These are phyloP conservation scores for Myxozyma mucilagina DNA, from an alignment of 805 yeast genomes.

Conservation along the genomic window DNA sequence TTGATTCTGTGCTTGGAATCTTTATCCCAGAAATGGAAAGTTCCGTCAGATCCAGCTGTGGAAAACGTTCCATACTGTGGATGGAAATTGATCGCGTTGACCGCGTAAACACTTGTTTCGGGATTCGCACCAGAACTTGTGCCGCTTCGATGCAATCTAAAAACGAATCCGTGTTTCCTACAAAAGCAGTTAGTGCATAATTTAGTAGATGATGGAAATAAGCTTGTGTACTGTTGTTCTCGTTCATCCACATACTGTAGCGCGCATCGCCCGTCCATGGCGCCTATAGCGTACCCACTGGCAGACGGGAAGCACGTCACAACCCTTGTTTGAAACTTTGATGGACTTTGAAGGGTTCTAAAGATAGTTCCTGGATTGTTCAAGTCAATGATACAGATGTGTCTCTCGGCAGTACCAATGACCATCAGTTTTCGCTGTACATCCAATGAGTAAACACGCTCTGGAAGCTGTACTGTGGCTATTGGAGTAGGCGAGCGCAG, in stretches of 20 bases:
- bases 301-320: constrained; percentile 85
- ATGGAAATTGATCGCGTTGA: constrained; percentile 81
- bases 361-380: constrained; percentile 77
- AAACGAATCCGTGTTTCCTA: constrained; percentile 57
- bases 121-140: constrained; percentile 51
- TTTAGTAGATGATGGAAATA: not conserved
- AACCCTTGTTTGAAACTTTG: constrained; percentile 85
- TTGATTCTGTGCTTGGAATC: constrained; percentile 85
- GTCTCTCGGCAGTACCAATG: constrained; percentile 92
- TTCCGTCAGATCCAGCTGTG: constrained; percentile 94
- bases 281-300: constrained; percentile 88
- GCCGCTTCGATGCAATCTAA: constrained; percentile 87
- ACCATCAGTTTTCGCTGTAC: constrained; percentile 76
- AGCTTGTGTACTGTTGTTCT: constrained; percentile 46
- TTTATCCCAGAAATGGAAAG: constrained; percentile 94
- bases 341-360: constrained; percentile 69
- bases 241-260: constrained; percentile 85
- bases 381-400: constrained; percentile 72
- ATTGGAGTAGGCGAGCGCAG: constrained; percentile 77
- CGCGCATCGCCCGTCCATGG: constrained; percentile 94
- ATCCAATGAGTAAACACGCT: constrained; percentile 89
- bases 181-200: not conserved
- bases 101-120: constrained; percentile 71
- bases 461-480: constrained; percentile 80
- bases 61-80: constrained; percentile 88